Conservation (phyloP, 2,329 filamentous ascomycete genomes). For the Aspergillus thermomutatus region DNA sequence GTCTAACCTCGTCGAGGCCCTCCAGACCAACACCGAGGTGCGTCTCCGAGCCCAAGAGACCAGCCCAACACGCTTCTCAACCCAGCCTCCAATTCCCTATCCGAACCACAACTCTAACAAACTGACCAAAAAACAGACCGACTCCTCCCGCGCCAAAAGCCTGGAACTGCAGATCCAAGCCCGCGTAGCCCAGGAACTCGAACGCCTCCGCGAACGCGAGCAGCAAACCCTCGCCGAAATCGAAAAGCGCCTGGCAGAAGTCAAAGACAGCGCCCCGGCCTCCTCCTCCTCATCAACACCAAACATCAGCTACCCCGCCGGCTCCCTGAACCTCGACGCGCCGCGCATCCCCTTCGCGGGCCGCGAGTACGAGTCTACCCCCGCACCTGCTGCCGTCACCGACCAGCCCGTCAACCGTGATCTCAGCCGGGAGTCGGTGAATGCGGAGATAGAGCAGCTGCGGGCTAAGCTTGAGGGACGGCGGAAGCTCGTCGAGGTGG, state of each 20-base stretch:
- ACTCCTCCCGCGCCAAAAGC: conserved; percentile 77
- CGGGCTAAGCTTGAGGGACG: conserved; percentile 58
- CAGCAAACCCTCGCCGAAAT: conserved; percentile 65
- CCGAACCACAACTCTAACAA: conserved; percentile 1
- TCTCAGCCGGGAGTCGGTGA: conserved; percentile 52
- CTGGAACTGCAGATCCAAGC: conserved; percentile 84
- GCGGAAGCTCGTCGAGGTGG: conserved; percentile 61
- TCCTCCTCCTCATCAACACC: conserved; percentile 21
- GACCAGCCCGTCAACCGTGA: conserved; percentile 37
- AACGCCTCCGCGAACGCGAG: conserved; percentile 70
- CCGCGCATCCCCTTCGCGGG: conserved; percentile 44
- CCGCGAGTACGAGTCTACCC: conserved; percentile 27
- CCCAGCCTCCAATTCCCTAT: not conserved
- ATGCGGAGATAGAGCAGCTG: conserved; percentile 56
- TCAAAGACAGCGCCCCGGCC: conserved; percentile 31
- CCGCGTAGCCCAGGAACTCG: conserved; percentile 81
- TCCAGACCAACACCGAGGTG: conserved; percentile 86
- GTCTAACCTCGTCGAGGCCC: conserved; percentile 73
- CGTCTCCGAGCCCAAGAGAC: conserved; percentile 16
- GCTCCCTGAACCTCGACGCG: conserved; percentile 38
- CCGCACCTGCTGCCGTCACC: conserved; percentile 14
- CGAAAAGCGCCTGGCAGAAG: conserved; percentile 56
- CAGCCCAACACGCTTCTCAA: not conserved
- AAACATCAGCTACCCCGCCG: conserved; percentile 20
- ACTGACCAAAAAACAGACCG: conserved; percentile 61